Evolutionary conservation across 2,329 filamentous ascomycete genomes (phyloP), one percentile per base, ranked within the genome.

Genomic region (Talaromyces sp.): DNA sequence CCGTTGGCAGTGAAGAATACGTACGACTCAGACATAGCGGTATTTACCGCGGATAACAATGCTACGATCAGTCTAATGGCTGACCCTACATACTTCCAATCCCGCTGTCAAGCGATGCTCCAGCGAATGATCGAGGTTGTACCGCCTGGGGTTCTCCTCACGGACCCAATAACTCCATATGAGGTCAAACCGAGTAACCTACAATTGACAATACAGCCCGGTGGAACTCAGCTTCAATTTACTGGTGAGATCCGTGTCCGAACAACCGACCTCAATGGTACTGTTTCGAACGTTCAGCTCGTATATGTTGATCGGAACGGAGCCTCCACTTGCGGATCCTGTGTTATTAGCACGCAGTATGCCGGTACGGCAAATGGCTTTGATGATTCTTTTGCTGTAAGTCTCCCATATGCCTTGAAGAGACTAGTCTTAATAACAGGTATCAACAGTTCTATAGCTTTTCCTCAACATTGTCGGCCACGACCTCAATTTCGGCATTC

Each of bases 41-140:
- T 56, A 8, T 64, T 64, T 22, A 64, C 62, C 3, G 62, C 62
- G 7, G 62, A 64, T 43, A 50, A 59, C 41, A 64, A 64, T 39
- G 41, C 25, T 15, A 64, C 62, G 15, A 64, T 64, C 41, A 8
- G 54, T 15, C 62, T 49, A 9, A 59, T 64, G 62, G 62, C 54
- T 17, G 41, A 64, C 17, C 50, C 62, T 31, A 33, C 54, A 10
- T 59, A 64, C 54, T 64, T 64, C 52, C 62, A 64, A 49, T 58
- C 62, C 35, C 62, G 62, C 33, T 64, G 62, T 35, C 54, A 64
- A 25, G 62, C 60, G 31, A 59, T 64, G 62, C 62, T 64, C 27
- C 62, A 64, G 56, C 62, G 54, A 33, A 50, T 64, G 62, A 64
- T 64, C 47, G 62, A 64, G 45, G 62, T 64, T 52, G 62, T 64